Evolutionary conservation across 495 filamentous ascomycete genomes (phyloP).

Genomic region (Penicillium salamii): DNA sequence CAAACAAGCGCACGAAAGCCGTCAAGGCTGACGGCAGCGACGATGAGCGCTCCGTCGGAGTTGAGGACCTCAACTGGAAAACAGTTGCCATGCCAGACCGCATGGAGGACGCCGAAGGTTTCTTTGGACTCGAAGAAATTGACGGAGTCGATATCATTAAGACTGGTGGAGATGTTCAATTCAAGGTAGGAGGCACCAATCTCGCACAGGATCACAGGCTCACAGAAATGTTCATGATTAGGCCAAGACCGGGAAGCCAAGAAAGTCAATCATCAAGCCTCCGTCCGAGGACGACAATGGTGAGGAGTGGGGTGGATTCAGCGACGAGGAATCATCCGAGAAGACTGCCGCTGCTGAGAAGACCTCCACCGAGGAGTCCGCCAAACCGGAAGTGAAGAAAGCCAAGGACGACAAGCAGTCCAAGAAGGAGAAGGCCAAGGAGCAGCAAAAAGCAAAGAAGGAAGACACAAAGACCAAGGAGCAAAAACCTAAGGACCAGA

Average conservation of each 20-base stretch:
- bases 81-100: constrained; percentile 79
- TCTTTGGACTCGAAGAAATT: constrained; percentile 90
- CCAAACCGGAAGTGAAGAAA: constrained; percentile 21
- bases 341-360: constrained; percentile 15
- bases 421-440: constrained; percentile 22
- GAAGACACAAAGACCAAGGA: constrained; percentile 30
- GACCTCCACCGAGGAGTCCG: background rate
- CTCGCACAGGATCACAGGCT: too few species aligned
- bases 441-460: constrained; percentile 12
- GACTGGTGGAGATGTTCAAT: constrained; percentile 36
- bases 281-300: constrained; percentile 26
- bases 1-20: constrained; percentile 52
- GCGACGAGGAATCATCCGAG: constrained; percentile 36
- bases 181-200: constrained; percentile 41
- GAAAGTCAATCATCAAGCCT: constrained; percentile 35
- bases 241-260: constrained; percentile 36
- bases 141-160: constrained; percentile 80
- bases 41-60: constrained; percentile 25
- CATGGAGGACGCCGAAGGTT: constrained; percentile 89
- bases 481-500: constrained; percentile 28
- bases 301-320: constrained; percentile 58
- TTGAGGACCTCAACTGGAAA: constrained; percentile 79
- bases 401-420: constrained; percentile 21
- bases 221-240: too few species aligned
- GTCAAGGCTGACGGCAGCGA: constrained; percentile 29